Conservation (phyloP, 2,329 filamentous ascomycete genomes). For the Talaromyces funiculosus region DNA sequence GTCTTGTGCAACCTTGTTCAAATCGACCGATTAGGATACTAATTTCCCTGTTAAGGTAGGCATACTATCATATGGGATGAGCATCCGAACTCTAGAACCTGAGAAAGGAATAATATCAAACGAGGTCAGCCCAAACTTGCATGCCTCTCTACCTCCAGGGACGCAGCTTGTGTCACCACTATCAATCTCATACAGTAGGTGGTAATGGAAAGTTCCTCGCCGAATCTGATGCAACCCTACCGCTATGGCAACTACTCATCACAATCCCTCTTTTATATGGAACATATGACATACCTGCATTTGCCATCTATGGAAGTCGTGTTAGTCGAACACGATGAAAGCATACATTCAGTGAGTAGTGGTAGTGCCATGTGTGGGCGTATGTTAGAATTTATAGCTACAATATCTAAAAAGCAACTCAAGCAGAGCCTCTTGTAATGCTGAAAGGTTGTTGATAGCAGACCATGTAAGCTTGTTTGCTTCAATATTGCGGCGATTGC, state of each 20-base stretch:
- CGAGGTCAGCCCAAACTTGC: not conserved
- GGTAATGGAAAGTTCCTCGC: too few species aligned
- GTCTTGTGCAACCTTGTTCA: too few species aligned
- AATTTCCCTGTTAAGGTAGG: not conserved
- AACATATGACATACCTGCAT: not conserved
- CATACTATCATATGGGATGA: not conserved
- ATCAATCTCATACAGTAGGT: too few species aligned
- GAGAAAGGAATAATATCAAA: not conserved
- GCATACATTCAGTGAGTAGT: not conserved
- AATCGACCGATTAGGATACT: too few species aligned
- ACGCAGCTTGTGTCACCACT: not conserved
- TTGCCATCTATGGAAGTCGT: not conserved
- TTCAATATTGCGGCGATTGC: not conserved
- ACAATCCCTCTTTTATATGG: not conserved
- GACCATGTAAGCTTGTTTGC: not conserved
- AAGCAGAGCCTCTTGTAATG: not conserved
- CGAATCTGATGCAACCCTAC: not conserved
- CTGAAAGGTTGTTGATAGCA: too few species aligned
- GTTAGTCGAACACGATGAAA: not conserved
- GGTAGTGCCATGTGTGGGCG: not conserved
- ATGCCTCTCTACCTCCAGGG: not conserved
- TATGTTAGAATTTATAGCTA: not conserved
- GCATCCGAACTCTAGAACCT: not conserved
- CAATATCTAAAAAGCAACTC: not conserved
- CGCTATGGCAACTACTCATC: not conserved